A percentile compares a stretch with the other conserved stretches of the same genome.
Evolutionary conservation across 768 basidiomycete genomes (phyloP).

Genomic region (Kwoniella sp.): DNA sequence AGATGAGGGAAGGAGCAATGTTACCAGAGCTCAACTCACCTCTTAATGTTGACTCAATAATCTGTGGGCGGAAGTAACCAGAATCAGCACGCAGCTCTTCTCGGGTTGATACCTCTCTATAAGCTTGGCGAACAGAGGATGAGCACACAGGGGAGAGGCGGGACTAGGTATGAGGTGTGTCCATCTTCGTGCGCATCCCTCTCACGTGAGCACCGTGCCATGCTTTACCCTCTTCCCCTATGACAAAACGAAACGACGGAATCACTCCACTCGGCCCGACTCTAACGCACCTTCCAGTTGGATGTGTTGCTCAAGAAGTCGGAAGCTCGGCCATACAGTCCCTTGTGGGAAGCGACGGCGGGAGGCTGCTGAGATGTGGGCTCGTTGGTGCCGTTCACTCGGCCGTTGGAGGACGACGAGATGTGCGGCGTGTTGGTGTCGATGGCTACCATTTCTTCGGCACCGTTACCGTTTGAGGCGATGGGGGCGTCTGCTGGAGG

Average conservation of each 20-base stretch:
- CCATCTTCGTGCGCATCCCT: too few species aligned
- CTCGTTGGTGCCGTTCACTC: slow-evolving; percentile 27
- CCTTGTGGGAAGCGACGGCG: slow-evolving; percentile 57
- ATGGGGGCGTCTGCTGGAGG: slow-evolving; percentile 37
- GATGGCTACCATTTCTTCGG: slow-evolving; percentile 71
- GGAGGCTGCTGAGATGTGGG: slow-evolving; percentile 28
- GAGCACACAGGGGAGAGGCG: too few species aligned
- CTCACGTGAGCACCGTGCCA: neutral
- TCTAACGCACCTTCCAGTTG: slow-evolving; percentile 52
- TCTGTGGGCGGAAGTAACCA: slow-evolving; percentile 54
- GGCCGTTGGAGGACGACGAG: slow-evolving; percentile 45
- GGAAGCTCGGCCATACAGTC: slow-evolving; percentile 86
- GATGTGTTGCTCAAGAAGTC: slow-evolving; percentile 84
- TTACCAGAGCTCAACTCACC: slow-evolving; percentile 61
- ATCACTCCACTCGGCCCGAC: too few species aligned
- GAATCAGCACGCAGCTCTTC: slow-evolving; percentile 7
- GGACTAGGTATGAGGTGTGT: too few species aligned
- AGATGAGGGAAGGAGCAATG: neutral
- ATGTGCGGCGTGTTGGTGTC: slow-evolving; percentile 58
- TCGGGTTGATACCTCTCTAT: neutral
- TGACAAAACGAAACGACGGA: too few species aligned
- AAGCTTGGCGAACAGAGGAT: too few species aligned
- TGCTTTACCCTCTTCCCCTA: too few species aligned
- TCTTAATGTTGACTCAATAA: slow-evolving; percentile 94
- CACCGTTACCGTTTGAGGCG: slow-evolving; percentile 27